phyloP scores from a whole-genome alignment of 768 basidiomycete species.

The Russula brevipes region DNA sequence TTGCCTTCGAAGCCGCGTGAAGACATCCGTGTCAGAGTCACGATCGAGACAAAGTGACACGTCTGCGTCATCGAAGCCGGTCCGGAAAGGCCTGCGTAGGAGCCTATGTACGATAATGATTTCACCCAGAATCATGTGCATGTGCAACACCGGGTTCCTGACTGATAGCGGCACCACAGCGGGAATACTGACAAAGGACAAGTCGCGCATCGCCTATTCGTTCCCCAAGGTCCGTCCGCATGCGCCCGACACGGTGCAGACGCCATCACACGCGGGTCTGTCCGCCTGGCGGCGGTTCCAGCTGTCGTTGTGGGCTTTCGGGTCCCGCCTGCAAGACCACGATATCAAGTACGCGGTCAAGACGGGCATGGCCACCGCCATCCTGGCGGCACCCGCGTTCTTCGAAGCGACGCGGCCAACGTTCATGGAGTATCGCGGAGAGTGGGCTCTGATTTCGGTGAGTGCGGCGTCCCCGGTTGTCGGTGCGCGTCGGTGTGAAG shows the following conservation, averaged over 20 bases:
- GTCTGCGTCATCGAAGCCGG: conserved; percentile 16
- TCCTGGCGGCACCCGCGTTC: conserved; percentile 86
- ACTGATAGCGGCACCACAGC: conserved; percentile 33
- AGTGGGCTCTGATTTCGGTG: conserved; percentile 95
- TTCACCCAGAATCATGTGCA: background rate
- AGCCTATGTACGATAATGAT: conserved; percentile 29
- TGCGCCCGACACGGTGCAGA: conserved; percentile 81
- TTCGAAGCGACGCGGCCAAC: conserved; percentile 68
- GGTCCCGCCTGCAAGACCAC: conserved; percentile 57
- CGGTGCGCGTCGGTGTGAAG: background rate
- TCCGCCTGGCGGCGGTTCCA: conserved; percentile 56
- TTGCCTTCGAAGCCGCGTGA: conserved; percentile 12
- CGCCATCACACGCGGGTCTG: conserved; percentile 59
- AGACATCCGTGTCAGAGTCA: background rate
- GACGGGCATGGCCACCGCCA: conserved; percentile 73
- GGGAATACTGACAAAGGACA: conserved; percentile 41
- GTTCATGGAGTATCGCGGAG: conserved; percentile 80
- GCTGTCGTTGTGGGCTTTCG: conserved; percentile 68
- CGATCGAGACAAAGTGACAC: background rate
- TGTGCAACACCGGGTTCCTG: background rate
- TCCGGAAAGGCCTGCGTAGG: conserved; percentile 25
- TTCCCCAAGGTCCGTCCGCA: conserved; percentile 83
- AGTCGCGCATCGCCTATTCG: conserved; percentile 44
- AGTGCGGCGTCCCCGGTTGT: conserved; percentile 28
- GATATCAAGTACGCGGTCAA: conserved; percentile 88